Evolutionary conservation across 176 grass and related monocot species (phyloP).

Genomic region (Secale cereale): DNA sequence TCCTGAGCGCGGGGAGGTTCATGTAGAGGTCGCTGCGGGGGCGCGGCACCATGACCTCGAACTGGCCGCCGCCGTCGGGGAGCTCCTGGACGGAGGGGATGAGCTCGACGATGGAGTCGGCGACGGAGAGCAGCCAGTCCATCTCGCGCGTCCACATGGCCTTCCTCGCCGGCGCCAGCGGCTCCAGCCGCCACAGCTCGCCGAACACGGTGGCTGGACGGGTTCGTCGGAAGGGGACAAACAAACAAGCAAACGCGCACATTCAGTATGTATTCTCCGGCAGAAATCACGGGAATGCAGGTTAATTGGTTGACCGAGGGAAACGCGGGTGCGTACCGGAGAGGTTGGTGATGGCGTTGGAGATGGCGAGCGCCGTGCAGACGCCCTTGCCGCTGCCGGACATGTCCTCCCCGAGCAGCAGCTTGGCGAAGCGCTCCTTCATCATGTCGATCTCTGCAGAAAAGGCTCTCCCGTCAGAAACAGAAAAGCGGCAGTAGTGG

Average conservation of each 20-base stretch:
- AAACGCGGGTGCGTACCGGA: constrained; percentile 41
- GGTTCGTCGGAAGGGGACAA: background rate
- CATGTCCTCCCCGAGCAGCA: constrained; percentile 99
- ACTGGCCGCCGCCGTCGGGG: constrained; percentile 69
- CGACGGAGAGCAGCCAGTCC: constrained; percentile 90
- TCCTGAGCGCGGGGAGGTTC: constrained; percentile 95
- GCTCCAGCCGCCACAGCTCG: constrained; percentile 97
- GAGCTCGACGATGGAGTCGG: constrained; percentile 93
- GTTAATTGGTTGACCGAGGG: background rate
- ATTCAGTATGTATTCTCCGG: background rate
- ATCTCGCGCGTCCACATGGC: constrained; percentile 96
- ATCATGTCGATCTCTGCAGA: constrained; percentile 93
- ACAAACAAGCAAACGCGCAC: too few species aligned
- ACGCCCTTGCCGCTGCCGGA: constrained; percentile 97
- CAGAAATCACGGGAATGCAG: constrained; percentile 24
- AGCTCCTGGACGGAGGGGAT: constrained; percentile 89
- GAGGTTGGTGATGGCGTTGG: constrained; percentile 98
- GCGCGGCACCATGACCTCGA: constrained; percentile 94
- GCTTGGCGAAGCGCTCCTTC: constrained; percentile 99
- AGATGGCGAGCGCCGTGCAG: constrained; percentile 95
- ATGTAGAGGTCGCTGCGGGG: constrained; percentile 86
- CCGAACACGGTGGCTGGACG: constrained; percentile 82
- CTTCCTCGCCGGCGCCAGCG: constrained; percentile 76
- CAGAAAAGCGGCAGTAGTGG: background rate
- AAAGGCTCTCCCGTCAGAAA: background rate